Evolutionary conservation across 768 basidiomycete genomes (phyloP), one percentile per base, ranked within the genome.

Genomic region (Mycena galericulata): DNA sequence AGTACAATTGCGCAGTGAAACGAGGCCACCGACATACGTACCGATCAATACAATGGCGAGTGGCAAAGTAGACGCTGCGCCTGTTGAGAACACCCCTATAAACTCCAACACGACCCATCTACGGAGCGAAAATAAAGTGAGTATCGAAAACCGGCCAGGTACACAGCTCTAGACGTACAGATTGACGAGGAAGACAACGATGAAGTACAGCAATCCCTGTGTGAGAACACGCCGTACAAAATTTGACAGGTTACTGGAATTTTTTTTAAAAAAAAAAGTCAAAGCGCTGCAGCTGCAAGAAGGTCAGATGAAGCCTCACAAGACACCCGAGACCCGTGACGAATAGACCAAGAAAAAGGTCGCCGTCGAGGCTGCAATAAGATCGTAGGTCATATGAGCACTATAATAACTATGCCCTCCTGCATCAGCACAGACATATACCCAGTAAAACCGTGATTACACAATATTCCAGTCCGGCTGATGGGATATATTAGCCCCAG

Each of bases 381-480:
- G 51, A 32, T 60, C 65, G 30, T 24, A 67, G 26, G 58, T 20
- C 65, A 67, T 67, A 24, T 67, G 65, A 14, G 65, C 65, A 17
- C 65, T 56, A 32, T 67, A 67, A 67, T 61, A 67, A 6, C 65
- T 67, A 18, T 11, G 36, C 27, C 22, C n/a, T 15, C 32, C n/a
- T 24, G 9, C 26, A 9, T 64, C 26, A 64, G 32, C 7, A 27
- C 24, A 14, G 45, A 15, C n/a, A 41, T 17, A 53, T 26, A 27
- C 18, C 3, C 41, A 30, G 20, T 24, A n/a, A 15, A 50, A 41
- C 11, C 0, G 54, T 15, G 36, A 27, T 60, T 32, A 60, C 58
- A 67, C 65, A 10, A 67, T 67, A n/a, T 67, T 67, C 65, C 65
- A 67, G 29, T 67, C 59, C 45, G 59, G 58, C 65, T 67, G 41